phyloP scores from a whole-genome alignment of 768 basidiomycete genomes.

The Auriculariales sp. region DNA sequence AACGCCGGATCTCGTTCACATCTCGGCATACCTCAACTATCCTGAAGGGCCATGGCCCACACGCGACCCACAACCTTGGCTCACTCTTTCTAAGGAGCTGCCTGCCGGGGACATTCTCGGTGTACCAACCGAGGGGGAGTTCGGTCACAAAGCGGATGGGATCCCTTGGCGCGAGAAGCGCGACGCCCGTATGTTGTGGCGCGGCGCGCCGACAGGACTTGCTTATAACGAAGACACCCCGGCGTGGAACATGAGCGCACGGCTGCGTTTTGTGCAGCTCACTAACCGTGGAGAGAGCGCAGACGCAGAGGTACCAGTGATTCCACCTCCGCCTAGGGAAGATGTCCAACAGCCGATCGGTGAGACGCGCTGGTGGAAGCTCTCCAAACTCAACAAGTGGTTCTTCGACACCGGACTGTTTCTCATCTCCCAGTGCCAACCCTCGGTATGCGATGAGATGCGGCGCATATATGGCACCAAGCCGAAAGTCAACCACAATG shows the following conservation, averaged over 20 bases:
- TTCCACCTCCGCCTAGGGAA: conserved; percentile 17
- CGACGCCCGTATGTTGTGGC: conserved; percentile 52
- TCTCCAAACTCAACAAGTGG: conserved; percentile 28
- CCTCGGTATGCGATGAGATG: conserved; percentile 29
- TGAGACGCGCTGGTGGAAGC: conserved; percentile 11
- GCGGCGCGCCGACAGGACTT: conserved; percentile 66
- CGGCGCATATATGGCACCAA: no score
- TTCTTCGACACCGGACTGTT: conserved; percentile 47
- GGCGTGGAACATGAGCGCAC: conserved; percentile 39
- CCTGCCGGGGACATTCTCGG: conserved; percentile 41
- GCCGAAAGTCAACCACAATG: conserved; percentile 27
- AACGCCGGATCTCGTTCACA: conserved; percentile 22
- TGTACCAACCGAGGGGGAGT: neutral
- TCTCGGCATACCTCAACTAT: conserved; percentile 42
- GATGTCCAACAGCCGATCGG: conserved; percentile 19
- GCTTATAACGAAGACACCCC: conserved; percentile 21
- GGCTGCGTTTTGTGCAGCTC: conserved; percentile 30
- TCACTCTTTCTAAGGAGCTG: conserved; percentile 33
- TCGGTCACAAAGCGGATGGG: conserved; percentile 32
- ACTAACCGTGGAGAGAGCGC: conserved; percentile 28
- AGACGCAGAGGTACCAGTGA: conserved; percentile 26
- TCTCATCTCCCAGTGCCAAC: conserved; percentile 23
- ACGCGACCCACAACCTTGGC: no score
- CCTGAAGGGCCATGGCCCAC: no score
- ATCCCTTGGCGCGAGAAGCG: conserved; percentile 50